phyloP scores from a whole-genome alignment of 2,329 filamentous ascomycete species.

The Alternaria sp. region DNA sequence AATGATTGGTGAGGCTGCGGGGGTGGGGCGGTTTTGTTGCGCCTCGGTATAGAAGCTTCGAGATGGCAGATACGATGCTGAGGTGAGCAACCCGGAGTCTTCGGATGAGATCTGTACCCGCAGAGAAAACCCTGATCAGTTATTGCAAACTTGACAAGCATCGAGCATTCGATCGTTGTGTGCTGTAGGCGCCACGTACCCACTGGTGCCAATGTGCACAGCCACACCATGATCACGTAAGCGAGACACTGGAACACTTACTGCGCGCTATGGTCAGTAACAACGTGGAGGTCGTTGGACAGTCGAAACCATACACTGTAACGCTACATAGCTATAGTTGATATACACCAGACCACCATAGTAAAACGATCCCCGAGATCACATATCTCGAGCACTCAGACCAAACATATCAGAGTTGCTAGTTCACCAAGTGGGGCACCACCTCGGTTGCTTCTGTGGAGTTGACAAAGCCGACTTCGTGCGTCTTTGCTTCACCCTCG shows the following conservation, averaged over 20 bases:
- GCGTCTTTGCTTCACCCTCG: constrained; percentile 4
- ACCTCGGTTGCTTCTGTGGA: constrained; percentile 1
- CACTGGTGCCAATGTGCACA: constrained; percentile 5
- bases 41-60: constrained; percentile 35
- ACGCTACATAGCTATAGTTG: neutral
- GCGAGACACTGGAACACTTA: neutral
- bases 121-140: neutral
- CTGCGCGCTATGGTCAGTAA: neutral
- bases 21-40: constrained; percentile 30
- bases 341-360: constrained; percentile 1
- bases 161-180: neutral
- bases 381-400: neutral
- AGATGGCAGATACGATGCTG: constrained; percentile 28
- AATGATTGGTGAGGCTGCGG: constrained; percentile 35
- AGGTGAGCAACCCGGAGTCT: constrained; percentile 25
- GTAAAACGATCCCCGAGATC: neutral
- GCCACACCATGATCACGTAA: constrained; percentile 12
- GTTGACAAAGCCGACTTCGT: neutral
- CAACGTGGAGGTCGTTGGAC: neutral
- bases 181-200: neutral
- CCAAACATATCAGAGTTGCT: constrained; percentile 6
- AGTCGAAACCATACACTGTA: neutral
- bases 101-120: constrained; percentile 8
- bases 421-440: neutral
- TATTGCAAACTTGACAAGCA: neutral